Conservation (phyloP, 2,329 filamentous ascomycete genomes). For the Metarhizium rileyi region DNA sequence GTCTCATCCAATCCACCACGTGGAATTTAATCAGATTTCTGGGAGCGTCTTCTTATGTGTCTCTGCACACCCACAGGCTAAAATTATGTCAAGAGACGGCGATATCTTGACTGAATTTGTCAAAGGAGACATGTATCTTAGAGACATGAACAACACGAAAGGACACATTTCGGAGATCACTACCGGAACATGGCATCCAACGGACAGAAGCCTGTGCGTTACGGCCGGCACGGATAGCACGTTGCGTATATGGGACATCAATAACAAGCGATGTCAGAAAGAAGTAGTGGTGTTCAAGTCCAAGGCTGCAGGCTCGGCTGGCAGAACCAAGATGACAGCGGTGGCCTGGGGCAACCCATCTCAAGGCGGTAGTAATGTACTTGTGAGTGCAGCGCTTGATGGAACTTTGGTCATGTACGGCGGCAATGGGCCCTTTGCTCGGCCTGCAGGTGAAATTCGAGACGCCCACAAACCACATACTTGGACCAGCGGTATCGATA, state of each 20-base stretch:
- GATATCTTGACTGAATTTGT: slow-evolving; percentile 79
- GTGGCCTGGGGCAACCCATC: slow-evolving; percentile 73
- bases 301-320: slow-evolving; percentile 74
- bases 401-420: slow-evolving; percentile 87
- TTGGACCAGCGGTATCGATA: slow-evolving; percentile 87
- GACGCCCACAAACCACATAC: slow-evolving; percentile 75
- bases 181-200: slow-evolving; percentile 83
- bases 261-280: slow-evolving; percentile 80
- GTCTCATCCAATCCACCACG: slow-evolving; percentile 78
- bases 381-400: slow-evolving; percentile 78
- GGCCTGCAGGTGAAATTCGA: slow-evolving; percentile 73
- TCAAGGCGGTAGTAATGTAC: slow-evolving; percentile 67
- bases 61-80: slow-evolving; percentile 81
- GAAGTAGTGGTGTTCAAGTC: slow-evolving; percentile 96
- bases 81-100: slow-evolving; percentile 82
- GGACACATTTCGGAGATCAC: slow-evolving; percentile 91
- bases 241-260: slow-evolving; percentile 92
- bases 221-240: slow-evolving; percentile 95
- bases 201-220: slow-evolving; percentile 72
- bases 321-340: slow-evolving; percentile 86
- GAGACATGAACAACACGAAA: slow-evolving; percentile 96
- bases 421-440: slow-evolving; percentile 75
- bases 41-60: slow-evolving; percentile 77
- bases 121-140: slow-evolving; percentile 96
- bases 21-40: slow-evolving; percentile 75